Conservation (phyloP, 2,329 filamentous ascomycete genomes). For the Anthostomella pinea region DNA sequence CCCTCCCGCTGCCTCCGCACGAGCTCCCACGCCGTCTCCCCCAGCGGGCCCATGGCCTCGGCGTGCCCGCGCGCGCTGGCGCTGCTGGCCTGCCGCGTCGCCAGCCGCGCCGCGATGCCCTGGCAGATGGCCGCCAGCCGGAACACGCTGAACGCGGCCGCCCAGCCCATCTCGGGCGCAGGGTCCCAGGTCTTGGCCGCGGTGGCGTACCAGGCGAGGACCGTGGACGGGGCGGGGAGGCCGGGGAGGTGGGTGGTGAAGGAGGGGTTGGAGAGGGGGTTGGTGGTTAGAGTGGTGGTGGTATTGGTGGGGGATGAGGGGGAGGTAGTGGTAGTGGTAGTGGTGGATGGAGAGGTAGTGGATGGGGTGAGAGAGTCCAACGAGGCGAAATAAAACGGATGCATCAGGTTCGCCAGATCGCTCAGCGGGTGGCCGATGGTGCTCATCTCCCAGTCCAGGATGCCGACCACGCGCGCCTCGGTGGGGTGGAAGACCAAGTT, state of each 20-base stretch:
- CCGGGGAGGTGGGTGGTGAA: slow-evolving; percentile 48
- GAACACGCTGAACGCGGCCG: slow-evolving; percentile 61
- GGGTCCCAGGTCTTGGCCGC: slow-evolving; percentile 64
- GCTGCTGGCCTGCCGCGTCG: slow-evolving; percentile 84
- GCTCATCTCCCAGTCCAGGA: slow-evolving; percentile 98
- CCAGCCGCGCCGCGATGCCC: slow-evolving; percentile 88
- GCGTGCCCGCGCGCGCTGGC: slow-evolving; percentile 74
- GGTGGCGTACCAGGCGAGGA: slow-evolving; percentile 64
- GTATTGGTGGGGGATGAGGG: no score
- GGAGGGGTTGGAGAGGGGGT: slow-evolving; percentile 16
- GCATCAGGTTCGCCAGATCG: slow-evolving; percentile 78
- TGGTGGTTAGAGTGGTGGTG: slow-evolving; percentile 22
- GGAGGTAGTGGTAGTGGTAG: no score
- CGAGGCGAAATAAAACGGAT: slow-evolving; percentile 43
- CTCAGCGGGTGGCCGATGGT: slow-evolving; percentile 95
- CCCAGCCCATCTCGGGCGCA: slow-evolving; percentile 54
- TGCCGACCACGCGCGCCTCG: slow-evolving; percentile 83
- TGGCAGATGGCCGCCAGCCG: slow-evolving; percentile 66
- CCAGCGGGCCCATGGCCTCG: slow-evolving; percentile 66
- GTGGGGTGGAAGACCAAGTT: slow-evolving; percentile 88
- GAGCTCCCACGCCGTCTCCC: slow-evolving; percentile 73
- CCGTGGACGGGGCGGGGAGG: slow-evolving; percentile 42
- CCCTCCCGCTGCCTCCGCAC: slow-evolving; percentile 43
- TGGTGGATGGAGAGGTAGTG: no score
- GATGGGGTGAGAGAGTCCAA: no score